Evolutionary conservation across 2,329 filamentous ascomycete genomes (phyloP), one percentile per base, ranked within the genome.

Genomic region (Aspergillus sp.): DNA sequence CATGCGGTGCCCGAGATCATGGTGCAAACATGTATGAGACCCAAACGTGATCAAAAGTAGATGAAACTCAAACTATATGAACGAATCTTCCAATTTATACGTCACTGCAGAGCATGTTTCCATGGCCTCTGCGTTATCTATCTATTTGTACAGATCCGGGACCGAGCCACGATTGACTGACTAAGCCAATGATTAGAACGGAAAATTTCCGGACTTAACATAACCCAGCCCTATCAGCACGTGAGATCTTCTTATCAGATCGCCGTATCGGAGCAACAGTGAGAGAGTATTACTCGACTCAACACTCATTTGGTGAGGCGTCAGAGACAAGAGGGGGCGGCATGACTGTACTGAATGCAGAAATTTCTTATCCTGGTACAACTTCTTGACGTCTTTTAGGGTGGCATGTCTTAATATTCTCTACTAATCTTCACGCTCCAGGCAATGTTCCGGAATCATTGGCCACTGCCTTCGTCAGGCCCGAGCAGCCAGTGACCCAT

Each of bases 361-460:
- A 63, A 58, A 13, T 62, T 21, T 52, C 8, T 2, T 65, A 60
- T 55, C 38, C 59, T 50, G 65, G 67, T 68, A 61, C 8, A 1
- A n/a, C 17, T n/a, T 8, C 3, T 32, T 23, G 19, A 19, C 6
- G 5, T 21, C 6, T 15, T 25, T 8, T 6, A 10, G 51, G 51
- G 1, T 11, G 21, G 15, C 10, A 19, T 8, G 38, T 38, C 36
- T 13, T 10, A 5, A 10, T 25, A 13, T 19, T 52, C 36, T 27
- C 57, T 64, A 41, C 61, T 48, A n/a, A 55, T 39, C 42, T 47
- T 8, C 21, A 8, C 10, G 41, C 58, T 49, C 30, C 55, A 75
- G 71, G 61, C 17, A 39, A 62, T 23, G 62, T 68, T 21, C 68
- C 71, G 44, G 55, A 62, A 60, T 65, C 61, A 57, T 57, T 75